Base-by-base conservation (phyloP, 1,284 basidiomycete genomes). In the Pulveroboletus sp. region DNA sequence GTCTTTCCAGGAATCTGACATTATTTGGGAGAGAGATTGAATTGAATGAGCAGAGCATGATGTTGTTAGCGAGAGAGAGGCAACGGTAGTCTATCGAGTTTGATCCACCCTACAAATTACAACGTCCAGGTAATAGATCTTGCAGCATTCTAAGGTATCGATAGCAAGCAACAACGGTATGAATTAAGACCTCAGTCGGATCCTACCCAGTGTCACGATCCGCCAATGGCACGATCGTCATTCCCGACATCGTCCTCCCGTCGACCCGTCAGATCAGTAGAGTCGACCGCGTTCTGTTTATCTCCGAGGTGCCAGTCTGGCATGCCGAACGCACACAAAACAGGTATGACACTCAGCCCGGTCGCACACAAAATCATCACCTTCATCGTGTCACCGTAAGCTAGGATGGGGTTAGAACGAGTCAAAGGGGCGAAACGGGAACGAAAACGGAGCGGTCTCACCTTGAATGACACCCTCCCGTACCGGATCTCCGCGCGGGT, bases 381-480 rank as follows among this genome's bases (percentile, higher is more conserved):
- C 56, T 72, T 73, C 79, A 80, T 80, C 56, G 73, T 74, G 45
- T 73, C 71, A 45, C 69, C 68, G 61, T 78, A 78, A 4, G 76
- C 77, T 71, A 54, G 26, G 33, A 13, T 37, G 36, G 16, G 17
- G 17, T 15, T 9, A 6, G 6, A 10, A 15, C 1, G 15, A 37
- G 24, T 51, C 48, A 52, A 12, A 7, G 32, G 2, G n/a, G 6
- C 3, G 37, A 5, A 45, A 8, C n/a, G n/a, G n/a, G n/a, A 32
- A n/a, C 21, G 6, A 21, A 39, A 16, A 37, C 5, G 16, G 36
- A 2, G 6, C 7, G 7, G 64, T 4, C 69, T n/a, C 42, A 73
- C 75, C 74, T 48, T 44, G 55, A 51, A 82, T 79, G 17, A 78
- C 79, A 49, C 81, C 82, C 42, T 76, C 65, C 12, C 82, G 73